Evolutionary conservation across 495 filamentous ascomycete genomes (phyloP).

Genomic region (Thermochaetoides thermophila): DNA sequence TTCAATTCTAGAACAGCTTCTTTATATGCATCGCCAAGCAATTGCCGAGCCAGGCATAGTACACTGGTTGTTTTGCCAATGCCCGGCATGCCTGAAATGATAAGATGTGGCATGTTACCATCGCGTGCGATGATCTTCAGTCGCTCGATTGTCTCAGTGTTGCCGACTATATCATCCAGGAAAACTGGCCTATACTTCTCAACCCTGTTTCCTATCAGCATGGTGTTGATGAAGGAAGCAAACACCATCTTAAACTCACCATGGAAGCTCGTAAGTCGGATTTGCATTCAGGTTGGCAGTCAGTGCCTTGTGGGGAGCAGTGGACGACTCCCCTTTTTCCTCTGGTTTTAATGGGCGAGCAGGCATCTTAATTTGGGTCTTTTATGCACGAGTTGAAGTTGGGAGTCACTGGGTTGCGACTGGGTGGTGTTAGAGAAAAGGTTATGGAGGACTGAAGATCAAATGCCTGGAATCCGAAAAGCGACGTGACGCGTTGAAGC

Average conservation of each 20-base stretch:
- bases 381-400: too few species aligned
- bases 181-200: constrained; percentile 94
- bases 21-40: constrained; percentile 90
- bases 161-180: constrained; percentile 94
- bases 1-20: constrained; percentile 95
- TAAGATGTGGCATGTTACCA: constrained; percentile 98
- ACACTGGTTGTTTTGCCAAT: constrained; percentile 98
- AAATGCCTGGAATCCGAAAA: too few species aligned
- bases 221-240: too few species aligned
- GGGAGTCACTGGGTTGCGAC: too few species aligned
- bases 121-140: constrained; percentile 98
- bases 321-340: constrained; percentile 58
- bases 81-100: constrained; percentile 97
- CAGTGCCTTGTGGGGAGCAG: constrained; percentile 48
- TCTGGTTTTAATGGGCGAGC: constrained; percentile 28
- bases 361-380: constrained; percentile 21
- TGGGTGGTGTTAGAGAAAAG: too few species aligned
- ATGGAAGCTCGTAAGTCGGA: constrained; percentile 75
- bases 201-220: too few species aligned
- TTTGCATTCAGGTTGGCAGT: constrained; percentile 47
- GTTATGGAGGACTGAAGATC: too few species aligned
- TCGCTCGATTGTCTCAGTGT: constrained; percentile 92
- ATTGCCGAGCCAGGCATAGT: constrained; percentile 78
- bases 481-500: constrained; percentile 12
- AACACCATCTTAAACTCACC: too few species aligned